Evolutionary conservation across 441 rosid genomes (phyloP).

Genomic region (Rhodomyrtus psidioides): DNA sequence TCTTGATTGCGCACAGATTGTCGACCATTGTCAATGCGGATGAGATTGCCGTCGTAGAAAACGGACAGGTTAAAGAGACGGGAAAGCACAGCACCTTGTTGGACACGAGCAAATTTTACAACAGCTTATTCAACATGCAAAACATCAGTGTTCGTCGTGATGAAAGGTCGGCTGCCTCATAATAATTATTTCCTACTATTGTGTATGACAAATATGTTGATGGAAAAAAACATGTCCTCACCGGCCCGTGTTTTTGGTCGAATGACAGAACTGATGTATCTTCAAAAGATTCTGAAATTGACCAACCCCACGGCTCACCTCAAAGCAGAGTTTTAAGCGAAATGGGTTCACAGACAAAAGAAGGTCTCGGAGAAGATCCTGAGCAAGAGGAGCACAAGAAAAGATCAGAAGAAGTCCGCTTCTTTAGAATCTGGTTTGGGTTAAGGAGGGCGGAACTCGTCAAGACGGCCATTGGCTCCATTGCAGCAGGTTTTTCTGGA

Average conservation of each 20-base stretch:
- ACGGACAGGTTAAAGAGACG: slow-evolving; percentile 45
- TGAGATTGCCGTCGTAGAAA: slow-evolving; percentile 47
- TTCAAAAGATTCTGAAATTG: slow-evolving; percentile 9
- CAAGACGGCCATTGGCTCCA: slow-evolving; percentile 32
- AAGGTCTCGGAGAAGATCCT: slow-evolving; percentile 1
- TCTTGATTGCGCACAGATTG: slow-evolving; percentile 57
- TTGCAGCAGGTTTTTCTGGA: slow-evolving; percentile 66
- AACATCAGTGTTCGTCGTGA: slow-evolving; percentile 21
- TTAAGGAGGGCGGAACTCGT: slow-evolving; percentile 31
- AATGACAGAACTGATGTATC: slow-evolving; percentile 13
- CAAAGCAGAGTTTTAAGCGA: slow-evolving; percentile 2
- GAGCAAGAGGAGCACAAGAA: slow-evolving; percentile 11
- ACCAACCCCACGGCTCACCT: slow-evolving; percentile 4
- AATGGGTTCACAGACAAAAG: slow-evolving; percentile 1
- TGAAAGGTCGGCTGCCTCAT: slow-evolving; percentile 27
- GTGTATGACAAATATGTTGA: background rate
- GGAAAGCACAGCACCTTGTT: slow-evolving; percentile 52
- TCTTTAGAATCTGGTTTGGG: slow-evolving; percentile 63
- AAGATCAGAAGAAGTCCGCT: slow-evolving; percentile 10
- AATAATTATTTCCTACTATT: background rate
- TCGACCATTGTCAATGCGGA: slow-evolving; percentile 56
- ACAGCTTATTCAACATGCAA: slow-evolving; percentile 36
- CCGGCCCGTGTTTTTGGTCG: background rate
- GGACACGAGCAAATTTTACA: slow-evolving; percentile 36
- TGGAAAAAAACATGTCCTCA: background rate